Evolutionary conservation across 2,329 filamentous ascomycete genomes (phyloP), one percentile per base, ranked within the genome.

Genomic region (Immersiporthe knoxdaviesiana): DNA sequence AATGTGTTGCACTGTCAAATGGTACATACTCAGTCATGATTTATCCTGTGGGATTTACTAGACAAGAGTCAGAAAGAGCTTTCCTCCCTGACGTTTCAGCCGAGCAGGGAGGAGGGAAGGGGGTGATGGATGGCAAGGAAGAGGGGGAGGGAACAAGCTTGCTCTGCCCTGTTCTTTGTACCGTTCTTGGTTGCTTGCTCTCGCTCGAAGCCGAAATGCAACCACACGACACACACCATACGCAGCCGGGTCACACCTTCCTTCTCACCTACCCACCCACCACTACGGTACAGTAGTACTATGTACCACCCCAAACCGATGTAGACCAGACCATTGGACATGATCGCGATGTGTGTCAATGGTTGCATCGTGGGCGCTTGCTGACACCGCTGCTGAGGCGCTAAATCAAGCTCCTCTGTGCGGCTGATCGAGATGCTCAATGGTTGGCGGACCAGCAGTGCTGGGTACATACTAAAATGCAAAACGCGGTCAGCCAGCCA

Each of bases 61-160:
- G 30, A 16, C 16, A 27, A 35, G 54, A 58, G 16, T 27, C 54
- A 32, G 21, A 8, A 27, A 27, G 32, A 67, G 44, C 27, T 12
- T 37, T 52, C n/a, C 63, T 70, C 59, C 56, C 66, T 47, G 35
- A 56, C 58, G 65, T 70, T 68, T 64, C 66, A 70, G 66, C 66
- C 66, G 66, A 69, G 35, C 56, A 44, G 58, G 37, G 37, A 12
- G 4, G 4, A 35, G 35, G 35, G 8, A 35, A 8, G 35, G 44
- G 44, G 21, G 18, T 44, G 16, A 44, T 21, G 21, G 56, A 59
- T n/a, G 30, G 30, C 30, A 63, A 63, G 35, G 27, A 66, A 56
- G 59, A n/a, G 65, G 68, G 30, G 30, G 27, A 47, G 21, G 18
- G 44, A 47, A 47, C 32, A 41, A 67, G 58, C 44, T 27, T 37